Percentiles rank a stretch among this genome's conserved stretches.
phyloP scores from a whole-genome alignment of 805 yeast genomes.

The Sugiyamaella boreocaroliniensis region DNA sequence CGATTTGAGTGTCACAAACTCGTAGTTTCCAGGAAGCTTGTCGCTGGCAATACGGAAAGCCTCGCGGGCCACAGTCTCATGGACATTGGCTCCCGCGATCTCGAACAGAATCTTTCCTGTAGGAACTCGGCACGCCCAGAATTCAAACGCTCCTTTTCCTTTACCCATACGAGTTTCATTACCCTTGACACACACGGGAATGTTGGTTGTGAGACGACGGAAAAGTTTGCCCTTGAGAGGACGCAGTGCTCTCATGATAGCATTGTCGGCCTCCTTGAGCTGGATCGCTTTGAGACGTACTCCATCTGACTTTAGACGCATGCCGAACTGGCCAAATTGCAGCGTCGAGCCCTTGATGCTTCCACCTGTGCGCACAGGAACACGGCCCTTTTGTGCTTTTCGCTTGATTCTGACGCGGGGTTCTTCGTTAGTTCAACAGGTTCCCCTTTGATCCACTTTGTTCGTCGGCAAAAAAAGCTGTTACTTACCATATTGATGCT shows the following conservation, averaged over 20 bases:
- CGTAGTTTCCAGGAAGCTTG: constrained; percentile 88
- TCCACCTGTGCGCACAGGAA: constrained; percentile 90
- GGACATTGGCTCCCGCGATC: constrained; percentile 65
- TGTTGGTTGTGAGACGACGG: constrained; percentile 74
- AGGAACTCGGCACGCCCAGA: constrained; percentile 95
- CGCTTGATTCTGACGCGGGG: constrained; percentile 7
- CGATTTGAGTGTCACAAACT: constrained; percentile 61
- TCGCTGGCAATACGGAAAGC: constrained; percentile 83
- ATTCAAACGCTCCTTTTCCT: constrained; percentile 96
- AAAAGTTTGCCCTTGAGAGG: constrained; percentile 58
- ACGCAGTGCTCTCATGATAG: constrained; percentile 75
- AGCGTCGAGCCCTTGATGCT: constrained; percentile 81
- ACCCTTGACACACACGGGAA: constrained; percentile 93
- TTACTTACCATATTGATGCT: constrained; percentile 27
- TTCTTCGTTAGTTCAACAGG: constrained; percentile 23
- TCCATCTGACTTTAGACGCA: constrained; percentile 86
- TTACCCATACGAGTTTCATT: constrained; percentile 99
- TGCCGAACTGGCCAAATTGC: constrained; percentile 76
- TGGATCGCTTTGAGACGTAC: constrained; percentile 79
- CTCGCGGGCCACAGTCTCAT: constrained; percentile 84
- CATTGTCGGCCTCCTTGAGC: constrained; percentile 82
- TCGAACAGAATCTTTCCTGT: constrained; percentile 92
- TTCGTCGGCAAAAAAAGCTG: constrained; percentile 27
- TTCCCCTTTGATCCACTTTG: not conserved
- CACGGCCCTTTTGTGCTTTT: constrained; percentile 90